Base-by-base conservation (phyloP, 768 basidiomycete genomes). In the Tulasnella sp. region DNA sequence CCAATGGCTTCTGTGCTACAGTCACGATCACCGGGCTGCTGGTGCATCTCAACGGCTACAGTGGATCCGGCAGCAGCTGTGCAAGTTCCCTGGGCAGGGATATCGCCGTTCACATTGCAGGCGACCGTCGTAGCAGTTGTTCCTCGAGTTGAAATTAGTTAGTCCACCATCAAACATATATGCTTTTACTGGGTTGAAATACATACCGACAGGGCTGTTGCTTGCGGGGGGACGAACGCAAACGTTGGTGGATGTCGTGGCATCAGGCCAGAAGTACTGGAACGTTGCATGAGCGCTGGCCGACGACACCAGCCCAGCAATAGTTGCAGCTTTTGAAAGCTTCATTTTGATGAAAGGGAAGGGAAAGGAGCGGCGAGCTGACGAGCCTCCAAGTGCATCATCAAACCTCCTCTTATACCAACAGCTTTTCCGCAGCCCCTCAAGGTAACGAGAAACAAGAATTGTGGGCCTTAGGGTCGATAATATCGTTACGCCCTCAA, bases 1-100 rank as follows among this genome's bases (percentile, higher is more conserved):
- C 76, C 76, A 59, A 78, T 77, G 9, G 75, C 76, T 60, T 77
- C 70, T 55, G 68, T 72, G 6, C 68, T 63, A 61, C 77, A 79
- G 2, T 69, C 68, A 35, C 76, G 72, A 46, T 75, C 70, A 35
- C 67, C 69, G 4, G 74, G 73, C 64, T 77, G 75, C 63, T 75
- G 74, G 62, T 78, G 75, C 76, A 77, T 77, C 65, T 79, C 77
- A 17, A 77, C 76, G 15, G 35, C 39, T 6, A 54, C 52, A 6
- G 52, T 54, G 3, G 52, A 54, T 9, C 52, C 52, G 25, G 52
- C 59, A 31, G 58, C 21, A 41, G 76, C 67, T 9, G 72, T 60
- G 64, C 77, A 78, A 25, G 74, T 64, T 34, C 71, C 71, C 6
- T 64, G 17, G 45, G 69, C 72, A 1, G 69, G 59, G 6, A 62